phyloP scores from a whole-genome alignment of 2,329 filamentous ascomycete genomes.

The Microsporum canis region DNA sequence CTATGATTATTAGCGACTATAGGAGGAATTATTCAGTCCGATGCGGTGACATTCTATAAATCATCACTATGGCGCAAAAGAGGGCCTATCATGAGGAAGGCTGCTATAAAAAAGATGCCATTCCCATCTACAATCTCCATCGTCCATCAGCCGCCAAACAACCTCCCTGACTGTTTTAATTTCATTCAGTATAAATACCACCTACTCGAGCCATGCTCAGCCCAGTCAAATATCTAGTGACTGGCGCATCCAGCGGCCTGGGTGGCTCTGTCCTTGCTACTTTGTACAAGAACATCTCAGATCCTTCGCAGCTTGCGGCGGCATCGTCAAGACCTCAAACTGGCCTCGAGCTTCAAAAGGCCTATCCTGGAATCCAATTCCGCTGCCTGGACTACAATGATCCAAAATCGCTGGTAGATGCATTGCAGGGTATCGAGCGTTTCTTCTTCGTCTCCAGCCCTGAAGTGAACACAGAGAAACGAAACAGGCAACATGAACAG shows the following conservation, averaged over 20 bases:
- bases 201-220: background rate
- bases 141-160: background rate
- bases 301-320: conserved; percentile 37
- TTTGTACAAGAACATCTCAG: conserved; percentile 26
- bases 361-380: conserved; percentile 38
- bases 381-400: conserved; percentile 44
- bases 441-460: conserved; percentile 49
- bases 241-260: conserved; percentile 29
- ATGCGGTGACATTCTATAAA: background rate
- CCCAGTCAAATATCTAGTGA: conserved; percentile 28
- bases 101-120: background rate
- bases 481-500: conserved; percentile 37
- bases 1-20: background rate
- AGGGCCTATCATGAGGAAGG: background rate
- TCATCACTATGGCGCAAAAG: background rate
- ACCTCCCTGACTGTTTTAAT: background rate
- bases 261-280: conserved; percentile 26
- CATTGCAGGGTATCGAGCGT: conserved; percentile 42
- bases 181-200: background rate
- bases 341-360: conserved; percentile 24
- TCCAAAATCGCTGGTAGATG: conserved; percentile 34
- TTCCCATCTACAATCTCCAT: background rate
- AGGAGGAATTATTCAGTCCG: background rate
- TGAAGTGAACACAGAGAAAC: conserved; percentile 38
- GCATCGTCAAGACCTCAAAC: conserved; percentile 39